Evolutionary conservation across 768 basidiomycete genomes (phyloP).

Genomic region (Suillus alpinus): DNA sequence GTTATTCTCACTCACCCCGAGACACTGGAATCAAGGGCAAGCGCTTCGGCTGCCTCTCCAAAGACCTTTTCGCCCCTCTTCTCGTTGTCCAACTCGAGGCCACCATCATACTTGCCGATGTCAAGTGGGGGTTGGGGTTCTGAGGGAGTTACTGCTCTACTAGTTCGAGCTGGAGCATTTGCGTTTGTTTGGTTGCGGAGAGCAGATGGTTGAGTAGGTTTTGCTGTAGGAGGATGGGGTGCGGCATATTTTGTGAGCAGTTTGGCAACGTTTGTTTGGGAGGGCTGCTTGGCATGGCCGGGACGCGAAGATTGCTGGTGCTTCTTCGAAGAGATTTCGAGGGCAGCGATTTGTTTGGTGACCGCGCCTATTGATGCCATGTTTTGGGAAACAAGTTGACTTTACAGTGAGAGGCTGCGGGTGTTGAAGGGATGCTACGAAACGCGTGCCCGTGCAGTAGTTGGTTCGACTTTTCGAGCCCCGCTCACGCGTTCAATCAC

Average conservation of each 20-base stretch:
- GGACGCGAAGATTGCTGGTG: conserved; percentile 34
- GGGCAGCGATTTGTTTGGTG: conserved; percentile 65
- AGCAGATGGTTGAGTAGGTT: conserved; percentile 37
- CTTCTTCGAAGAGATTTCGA: conserved; percentile 60
- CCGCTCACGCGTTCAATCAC: conserved; percentile 25
- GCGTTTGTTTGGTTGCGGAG: conserved; percentile 38
- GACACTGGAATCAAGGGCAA: conserved; percentile 83
- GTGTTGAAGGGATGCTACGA: background rate
- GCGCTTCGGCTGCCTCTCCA: conserved; percentile 74
- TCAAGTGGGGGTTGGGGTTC: conserved; percentile 42
- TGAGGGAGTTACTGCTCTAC: conserved; percentile 25
- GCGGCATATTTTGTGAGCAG: conserved; percentile 73
- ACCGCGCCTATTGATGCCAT: conserved; percentile 52
- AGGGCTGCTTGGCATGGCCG: conserved; percentile 50
- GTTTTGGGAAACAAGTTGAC: background rate
- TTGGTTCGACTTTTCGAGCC: conserved; percentile 14
- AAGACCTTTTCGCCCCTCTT: conserved; percentile 71
- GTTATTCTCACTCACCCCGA: conserved; percentile 46
- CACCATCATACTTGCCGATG: conserved; percentile 94
- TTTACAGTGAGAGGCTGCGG: background rate
- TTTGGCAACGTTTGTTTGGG: conserved; percentile 63
- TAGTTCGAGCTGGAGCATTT: conserved; percentile 14
- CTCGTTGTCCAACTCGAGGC: conserved; percentile 87
- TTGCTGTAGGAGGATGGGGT: conserved; percentile 48
- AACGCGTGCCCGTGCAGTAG: background rate